Evolutionary conservation across 768 basidiomycete species (phyloP).

Genomic region (Lanmaoa pseudosensibilis): DNA sequence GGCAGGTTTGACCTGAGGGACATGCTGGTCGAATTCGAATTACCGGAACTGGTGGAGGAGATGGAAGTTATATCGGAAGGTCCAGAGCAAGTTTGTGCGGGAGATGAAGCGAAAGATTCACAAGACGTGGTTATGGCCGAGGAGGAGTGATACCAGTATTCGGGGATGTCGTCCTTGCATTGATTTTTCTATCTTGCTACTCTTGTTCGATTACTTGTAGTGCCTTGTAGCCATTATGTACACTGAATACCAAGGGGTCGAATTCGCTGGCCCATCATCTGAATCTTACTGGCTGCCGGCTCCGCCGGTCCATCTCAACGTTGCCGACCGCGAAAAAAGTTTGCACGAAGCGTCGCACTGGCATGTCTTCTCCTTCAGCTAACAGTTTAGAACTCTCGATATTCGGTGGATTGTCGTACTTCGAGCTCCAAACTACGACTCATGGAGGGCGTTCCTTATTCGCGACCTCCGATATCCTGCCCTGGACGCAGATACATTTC

Average conservation of each 20-base stretch:
- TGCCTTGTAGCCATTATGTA: background rate
- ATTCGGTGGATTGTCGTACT: constrained; percentile 10
- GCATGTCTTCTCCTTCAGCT: constrained; percentile 8
- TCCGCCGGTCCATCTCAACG: background rate
- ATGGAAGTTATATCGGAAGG: constrained; percentile 7
- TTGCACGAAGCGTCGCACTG: background rate
- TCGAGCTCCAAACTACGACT: constrained; percentile 36
- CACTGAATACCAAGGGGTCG: background rate
- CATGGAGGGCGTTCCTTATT: constrained; percentile 57
- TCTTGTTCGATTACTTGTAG: constrained; percentile 1
- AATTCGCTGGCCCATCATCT: background rate
- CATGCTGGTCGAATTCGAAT: constrained; percentile 20
- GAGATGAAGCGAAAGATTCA: background rate
- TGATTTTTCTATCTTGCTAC: background rate
- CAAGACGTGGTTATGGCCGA: constrained; percentile 13
- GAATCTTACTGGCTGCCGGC: background rate
- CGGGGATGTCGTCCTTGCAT: background rate
- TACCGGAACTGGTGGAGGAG: constrained; percentile 13
- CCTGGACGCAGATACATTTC: constrained; percentile 44
- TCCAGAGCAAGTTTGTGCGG: background rate
- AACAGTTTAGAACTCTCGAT: background rate
- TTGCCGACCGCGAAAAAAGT: background rate
- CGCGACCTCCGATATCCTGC: constrained; percentile 41
- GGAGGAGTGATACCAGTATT: background rate
- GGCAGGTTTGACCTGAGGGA: constrained; percentile 26